Percentiles rank a stretch among this genome's conserved stretches.
Conservation (phyloP, 768 basidiomycete species). For the Polyporus arcularius region DNA sequence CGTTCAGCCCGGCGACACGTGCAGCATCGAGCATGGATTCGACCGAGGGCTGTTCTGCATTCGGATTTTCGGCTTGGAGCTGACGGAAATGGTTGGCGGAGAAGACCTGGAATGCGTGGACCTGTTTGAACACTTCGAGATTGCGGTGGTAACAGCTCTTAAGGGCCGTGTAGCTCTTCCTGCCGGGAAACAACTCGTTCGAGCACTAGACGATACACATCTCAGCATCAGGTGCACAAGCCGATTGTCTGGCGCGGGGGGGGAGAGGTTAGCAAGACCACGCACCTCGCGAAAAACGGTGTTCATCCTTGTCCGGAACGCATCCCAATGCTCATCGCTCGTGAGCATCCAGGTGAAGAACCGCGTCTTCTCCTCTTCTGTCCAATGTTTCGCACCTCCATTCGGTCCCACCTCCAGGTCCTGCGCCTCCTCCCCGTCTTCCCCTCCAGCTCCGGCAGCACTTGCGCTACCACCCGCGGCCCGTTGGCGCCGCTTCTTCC, state of each 20-base stretch:
- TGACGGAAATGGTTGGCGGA: constrained; percentile 36
- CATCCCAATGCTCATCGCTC: constrained; percentile 78
- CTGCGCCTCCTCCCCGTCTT: constrained; percentile 12
- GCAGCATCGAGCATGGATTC: constrained; percentile 71
- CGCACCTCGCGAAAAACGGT: constrained; percentile 77
- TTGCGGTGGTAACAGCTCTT: constrained; percentile 87
- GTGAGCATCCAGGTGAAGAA: constrained; percentile 81
- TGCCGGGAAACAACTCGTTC: constrained; percentile 65
- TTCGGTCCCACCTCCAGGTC: constrained; percentile 23
- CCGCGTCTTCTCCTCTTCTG: constrained; percentile 78
- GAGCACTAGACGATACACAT: constrained; percentile 53
- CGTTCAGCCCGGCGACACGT: constrained; percentile 64
- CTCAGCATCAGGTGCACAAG: background rate
- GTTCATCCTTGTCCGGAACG: constrained; percentile 78
- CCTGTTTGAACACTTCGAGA: constrained; percentile 83
- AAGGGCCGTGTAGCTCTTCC: constrained; percentile 82
- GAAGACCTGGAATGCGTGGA: constrained; percentile 68
- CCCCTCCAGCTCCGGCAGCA: background rate
- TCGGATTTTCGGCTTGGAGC: constrained; percentile 27
- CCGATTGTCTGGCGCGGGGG: background rate
- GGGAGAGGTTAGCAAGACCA: background rate
- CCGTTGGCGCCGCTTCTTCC: constrained; percentile 15
- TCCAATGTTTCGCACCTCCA: constrained; percentile 81
- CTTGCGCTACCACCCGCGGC: background rate
- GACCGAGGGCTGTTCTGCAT: constrained; percentile 54